Percentiles rank a stretch among this genome's conserved stretches.
Conservation (phyloP, 164 flowering plant genomes). For the Vitis rupestris region DNA sequence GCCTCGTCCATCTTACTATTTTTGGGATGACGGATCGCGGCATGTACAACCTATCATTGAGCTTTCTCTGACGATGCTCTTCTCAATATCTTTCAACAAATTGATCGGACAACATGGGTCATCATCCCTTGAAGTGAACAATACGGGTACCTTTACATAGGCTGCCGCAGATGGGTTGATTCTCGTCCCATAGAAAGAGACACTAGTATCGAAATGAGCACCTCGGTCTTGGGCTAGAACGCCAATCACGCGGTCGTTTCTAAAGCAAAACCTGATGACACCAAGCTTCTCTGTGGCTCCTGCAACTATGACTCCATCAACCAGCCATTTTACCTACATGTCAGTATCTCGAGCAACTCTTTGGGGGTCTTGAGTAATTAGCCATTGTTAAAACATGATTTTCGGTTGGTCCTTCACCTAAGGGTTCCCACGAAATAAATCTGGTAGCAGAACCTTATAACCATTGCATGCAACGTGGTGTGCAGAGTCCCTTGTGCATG, state of each 20-base stretch:
- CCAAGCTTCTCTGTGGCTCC: conserved; percentile 77
- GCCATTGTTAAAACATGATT: conserved; percentile 52
- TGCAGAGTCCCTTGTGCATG: no score
- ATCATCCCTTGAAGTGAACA: conserved; percentile 70
- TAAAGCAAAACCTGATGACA: conserved; percentile 77
- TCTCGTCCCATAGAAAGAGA: conserved; percentile 77
- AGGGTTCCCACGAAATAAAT: conserved; percentile 76
- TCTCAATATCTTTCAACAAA: conserved; percentile 43
- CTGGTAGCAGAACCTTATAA: conserved; percentile 88
- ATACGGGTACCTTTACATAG: conserved; percentile 56
- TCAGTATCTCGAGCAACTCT: conserved; percentile 53
- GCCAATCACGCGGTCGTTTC: conserved; percentile 69
- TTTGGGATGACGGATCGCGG: no score
- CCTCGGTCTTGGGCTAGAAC: conserved; percentile 60
- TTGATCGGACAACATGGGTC: conserved; percentile 63
- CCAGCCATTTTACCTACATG: conserved; percentile 70
- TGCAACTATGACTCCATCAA: conserved; percentile 69
- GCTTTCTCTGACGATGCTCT: conserved; percentile 32
- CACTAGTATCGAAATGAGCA: conserved; percentile 49
- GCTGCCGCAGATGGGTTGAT: conserved; percentile 52
- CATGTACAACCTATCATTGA: no score
- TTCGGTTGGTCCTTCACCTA: conserved; percentile 56
- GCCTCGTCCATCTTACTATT: conserved; percentile 66
- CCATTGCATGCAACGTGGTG: no score
- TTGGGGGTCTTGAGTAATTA: conserved; percentile 34